Conservation (phyloP, 257 asterid species). For the Cruciata laevipes region DNA sequence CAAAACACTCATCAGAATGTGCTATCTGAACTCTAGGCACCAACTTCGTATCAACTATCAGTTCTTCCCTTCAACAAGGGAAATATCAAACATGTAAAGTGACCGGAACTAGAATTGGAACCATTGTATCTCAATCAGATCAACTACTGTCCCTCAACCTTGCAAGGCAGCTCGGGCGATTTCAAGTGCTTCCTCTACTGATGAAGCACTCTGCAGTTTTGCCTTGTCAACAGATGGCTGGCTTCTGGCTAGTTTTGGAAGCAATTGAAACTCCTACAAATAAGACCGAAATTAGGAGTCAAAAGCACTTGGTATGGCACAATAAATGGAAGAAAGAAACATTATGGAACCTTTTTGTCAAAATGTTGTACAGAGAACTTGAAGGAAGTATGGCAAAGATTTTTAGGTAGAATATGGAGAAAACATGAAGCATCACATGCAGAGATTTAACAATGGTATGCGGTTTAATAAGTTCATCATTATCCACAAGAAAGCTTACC, state of each 20-base stretch:
- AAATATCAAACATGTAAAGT: neutral
- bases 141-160: constrained; percentile 20
- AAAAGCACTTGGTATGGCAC: neutral
- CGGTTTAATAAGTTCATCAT: neutral
- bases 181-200: constrained; percentile 82
- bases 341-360: neutral
- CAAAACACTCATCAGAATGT: neutral
- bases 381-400: neutral
- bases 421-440: neutral
- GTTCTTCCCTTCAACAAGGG: neutral
- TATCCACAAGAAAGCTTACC: constrained; percentile 34
- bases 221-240: constrained; percentile 63
- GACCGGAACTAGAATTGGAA: neutral
- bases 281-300: neutral
- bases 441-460: neutral
- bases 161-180: constrained; percentile 55
- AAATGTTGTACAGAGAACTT: neutral
- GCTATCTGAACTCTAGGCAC: neutral
- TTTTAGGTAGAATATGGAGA: neutral
- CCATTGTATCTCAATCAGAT: neutral
- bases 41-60: neutral
- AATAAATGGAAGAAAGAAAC: neutral
- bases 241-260: constrained; percentile 74
- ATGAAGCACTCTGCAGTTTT: constrained; percentile 72
- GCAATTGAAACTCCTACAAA: constrained; percentile 70